Evolutionary conservation across 2,329 filamentous ascomycete genomes (phyloP).

Genomic region (Lachnellula willkommii): DNA sequence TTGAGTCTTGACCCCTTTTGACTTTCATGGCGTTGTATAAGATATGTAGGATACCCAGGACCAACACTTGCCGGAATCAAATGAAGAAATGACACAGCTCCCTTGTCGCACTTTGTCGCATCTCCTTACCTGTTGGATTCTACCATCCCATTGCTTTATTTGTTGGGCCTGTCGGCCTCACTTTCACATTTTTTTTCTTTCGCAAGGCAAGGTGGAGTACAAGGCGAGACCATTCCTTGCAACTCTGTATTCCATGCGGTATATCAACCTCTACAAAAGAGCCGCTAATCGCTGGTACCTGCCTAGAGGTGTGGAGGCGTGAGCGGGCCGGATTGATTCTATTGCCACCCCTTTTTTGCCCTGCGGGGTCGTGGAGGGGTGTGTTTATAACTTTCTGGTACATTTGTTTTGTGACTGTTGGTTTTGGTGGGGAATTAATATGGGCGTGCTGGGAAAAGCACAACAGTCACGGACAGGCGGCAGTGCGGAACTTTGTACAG

Average conservation of each 20-base stretch:
- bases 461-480: no score
- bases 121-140: neutral
- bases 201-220: constrained; percentile 71
- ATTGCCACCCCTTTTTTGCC: no score
- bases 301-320: constrained; percentile 21
- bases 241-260: constrained; percentile 72
- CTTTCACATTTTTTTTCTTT: constrained; percentile 22
- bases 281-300: constrained; percentile 18
- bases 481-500: no score
- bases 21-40: constrained; percentile 1
- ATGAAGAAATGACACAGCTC: neutral
- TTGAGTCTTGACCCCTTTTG: constrained; percentile 8
- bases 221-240: constrained; percentile 71
- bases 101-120: neutral
- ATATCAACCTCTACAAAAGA: constrained; percentile 38
- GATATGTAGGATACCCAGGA: constrained; percentile 3
- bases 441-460: no score
- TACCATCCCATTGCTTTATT: neutral
- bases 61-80: no score
- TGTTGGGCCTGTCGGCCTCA: neutral
- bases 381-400: no score
- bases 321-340: no score
- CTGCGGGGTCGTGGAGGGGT: no score
- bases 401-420: no score
- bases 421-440: no score